A percentile compares a stretch with the other conserved stretches of the same genome.
These are phyloP conservation scores for Cyberlindnera nakhonratchasimensis DNA, from an alignment of 805 yeast genomes.

Conservation along the genomic window DNA sequence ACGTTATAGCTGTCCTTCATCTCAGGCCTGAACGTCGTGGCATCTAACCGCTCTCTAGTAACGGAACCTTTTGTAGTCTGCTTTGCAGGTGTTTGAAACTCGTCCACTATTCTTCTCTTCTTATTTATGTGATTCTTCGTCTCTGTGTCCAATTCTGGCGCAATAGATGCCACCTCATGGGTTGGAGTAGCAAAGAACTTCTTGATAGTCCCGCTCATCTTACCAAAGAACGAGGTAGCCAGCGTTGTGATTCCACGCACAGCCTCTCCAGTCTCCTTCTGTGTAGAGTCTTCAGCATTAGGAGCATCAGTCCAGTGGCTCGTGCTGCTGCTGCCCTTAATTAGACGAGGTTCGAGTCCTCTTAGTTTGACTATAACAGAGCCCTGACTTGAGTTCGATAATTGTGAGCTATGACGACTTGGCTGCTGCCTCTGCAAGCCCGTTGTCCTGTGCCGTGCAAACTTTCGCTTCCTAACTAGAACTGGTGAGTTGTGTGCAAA, in stretches of 20 bases:
- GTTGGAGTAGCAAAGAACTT: constrained; percentile 3
- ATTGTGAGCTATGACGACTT: neutral
- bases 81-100: constrained; percentile 13
- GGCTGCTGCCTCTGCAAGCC: neutral
- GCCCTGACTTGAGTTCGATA: neutral
- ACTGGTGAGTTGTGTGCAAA: constrained; percentile 4
- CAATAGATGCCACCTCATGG: neutral
- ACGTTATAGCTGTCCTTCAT: constrained; percentile 15
- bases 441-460: neutral
- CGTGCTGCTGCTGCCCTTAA: neutral
- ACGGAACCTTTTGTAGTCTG: constrained; percentile 9
- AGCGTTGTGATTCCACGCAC: constrained; percentile 3
- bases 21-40: constrained; percentile 13
- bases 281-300: constrained; percentile 16
- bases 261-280: constrained; percentile 15
- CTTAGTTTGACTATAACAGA: neutral
- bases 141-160: neutral
- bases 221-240: neutral
- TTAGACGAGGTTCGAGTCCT: constrained; percentile 1
- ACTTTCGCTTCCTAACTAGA: constrained; percentile 10
- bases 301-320: constrained; percentile 17
- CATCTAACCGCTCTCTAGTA: constrained; percentile 14
- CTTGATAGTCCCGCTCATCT: constrained; percentile 2
- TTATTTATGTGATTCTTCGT: constrained; percentile 2
- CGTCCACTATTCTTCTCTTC: constrained; percentile 7